These are phyloP conservation scores for Nakazawaea holstii DNA, from an alignment of 805 yeast species.

Conservation along the genomic window DNA sequence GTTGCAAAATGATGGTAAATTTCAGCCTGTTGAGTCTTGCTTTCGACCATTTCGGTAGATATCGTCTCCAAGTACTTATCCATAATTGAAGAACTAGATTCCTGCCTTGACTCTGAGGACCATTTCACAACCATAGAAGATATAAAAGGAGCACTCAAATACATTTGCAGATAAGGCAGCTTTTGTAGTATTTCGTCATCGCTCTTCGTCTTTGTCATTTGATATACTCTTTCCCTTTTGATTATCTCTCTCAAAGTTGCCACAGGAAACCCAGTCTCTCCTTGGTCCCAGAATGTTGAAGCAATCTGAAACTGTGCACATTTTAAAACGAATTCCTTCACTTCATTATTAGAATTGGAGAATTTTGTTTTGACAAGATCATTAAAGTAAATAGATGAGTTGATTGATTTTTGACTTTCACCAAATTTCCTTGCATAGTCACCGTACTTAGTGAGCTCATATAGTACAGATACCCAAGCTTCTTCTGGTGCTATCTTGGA, in stretches of 20 bases:
- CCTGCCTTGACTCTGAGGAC: conserved; percentile 68
- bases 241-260: conserved; percentile 38
- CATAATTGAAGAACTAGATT: conserved; percentile 55
- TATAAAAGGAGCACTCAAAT: conserved; percentile 21
- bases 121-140: conserved; percentile 53
- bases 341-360: conserved; percentile 7
- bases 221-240: conserved; percentile 7
- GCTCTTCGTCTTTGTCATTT: background rate
- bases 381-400: conserved; percentile 40
- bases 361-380: conserved; percentile 25
- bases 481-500: background rate
- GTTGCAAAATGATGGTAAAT: conserved; percentile 59
- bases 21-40: conserved; percentile 29
- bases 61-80: conserved; percentile 40
- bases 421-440: conserved; percentile 30
- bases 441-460: conserved; percentile 39
- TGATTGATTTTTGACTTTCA: conserved; percentile 45
- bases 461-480: conserved; percentile 18
- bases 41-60: conserved; percentile 29
- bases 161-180: conserved; percentile 16
- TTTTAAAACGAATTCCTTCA: conserved; percentile 12
- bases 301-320: conserved; percentile 47
- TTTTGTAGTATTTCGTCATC: background rate
- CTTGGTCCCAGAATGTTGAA: conserved; percentile 57
- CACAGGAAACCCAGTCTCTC: conserved; percentile 53